Conservation (phyloP, 106 monocot genomes). For the Dendrobium huoshanense region DNA sequence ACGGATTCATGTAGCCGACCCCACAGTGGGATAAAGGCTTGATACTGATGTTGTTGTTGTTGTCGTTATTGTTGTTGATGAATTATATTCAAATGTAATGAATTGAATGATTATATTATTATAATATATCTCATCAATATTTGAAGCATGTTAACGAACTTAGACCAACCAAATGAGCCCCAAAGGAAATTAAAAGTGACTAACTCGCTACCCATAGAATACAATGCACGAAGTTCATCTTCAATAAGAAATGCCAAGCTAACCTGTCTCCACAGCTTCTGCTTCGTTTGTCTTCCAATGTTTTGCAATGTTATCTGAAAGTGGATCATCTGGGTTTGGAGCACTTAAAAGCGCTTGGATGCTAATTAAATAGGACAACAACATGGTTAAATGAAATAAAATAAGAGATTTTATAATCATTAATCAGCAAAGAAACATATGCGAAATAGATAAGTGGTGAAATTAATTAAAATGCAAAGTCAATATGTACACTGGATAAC, state of each 20-base stretch:
- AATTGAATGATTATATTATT: too few relatives aligned
- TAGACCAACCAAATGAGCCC: too few relatives aligned
- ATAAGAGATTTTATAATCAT: neutral
- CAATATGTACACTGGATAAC: neutral
- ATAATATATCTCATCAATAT: too few relatives aligned
- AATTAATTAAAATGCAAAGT: neutral
- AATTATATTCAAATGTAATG: too few relatives aligned
- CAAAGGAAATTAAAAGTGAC: too few relatives aligned
- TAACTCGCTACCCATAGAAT: too few relatives aligned
- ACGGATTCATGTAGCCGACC: too few relatives aligned
- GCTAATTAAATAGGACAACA: slow-evolving; percentile 23
- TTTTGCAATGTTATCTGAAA: slow-evolving; percentile 91
- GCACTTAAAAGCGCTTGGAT: slow-evolving; percentile 95
- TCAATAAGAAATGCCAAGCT: neutral
- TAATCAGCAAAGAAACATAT: neutral
- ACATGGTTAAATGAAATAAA: neutral
- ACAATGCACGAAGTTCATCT: too few relatives aligned
- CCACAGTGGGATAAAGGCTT: too few relatives aligned
- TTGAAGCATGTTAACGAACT: too few relatives aligned
- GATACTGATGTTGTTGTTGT: too few relatives aligned
- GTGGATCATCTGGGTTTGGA: slow-evolving; percentile 95
- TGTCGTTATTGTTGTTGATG: too few relatives aligned
- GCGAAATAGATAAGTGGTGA: neutral
- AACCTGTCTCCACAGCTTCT: slow-evolving; percentile 96
- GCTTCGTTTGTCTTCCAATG: slow-evolving; percentile 97